Conservation (phyloP, 2,329 filamentous ascomycete genomes). For the Fusarium tanahbumbuense region DNA sequence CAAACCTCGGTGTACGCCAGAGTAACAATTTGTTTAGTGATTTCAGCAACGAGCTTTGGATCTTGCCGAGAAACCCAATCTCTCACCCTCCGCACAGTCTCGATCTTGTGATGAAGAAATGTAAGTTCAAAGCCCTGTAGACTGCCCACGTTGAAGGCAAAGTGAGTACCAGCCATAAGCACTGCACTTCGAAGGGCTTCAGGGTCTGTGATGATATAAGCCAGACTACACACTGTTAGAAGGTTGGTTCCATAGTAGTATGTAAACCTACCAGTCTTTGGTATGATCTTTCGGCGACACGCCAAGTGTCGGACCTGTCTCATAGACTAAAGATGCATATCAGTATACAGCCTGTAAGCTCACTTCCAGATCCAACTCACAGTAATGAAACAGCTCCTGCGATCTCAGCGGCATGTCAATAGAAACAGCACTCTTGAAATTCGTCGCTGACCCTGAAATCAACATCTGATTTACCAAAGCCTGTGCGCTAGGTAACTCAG, state of each 20-base stretch:
- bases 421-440: neutral
- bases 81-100: constrained; percentile 18
- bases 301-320: neutral
- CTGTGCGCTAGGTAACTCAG: neutral
- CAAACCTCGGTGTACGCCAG: constrained; percentile 22
- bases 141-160: constrained; percentile 10
- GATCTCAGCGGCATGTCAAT: constrained; percentile 23
- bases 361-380: neutral
- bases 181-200: constrained; percentile 16
- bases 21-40: constrained; percentile 13
- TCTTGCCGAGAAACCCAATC: neutral
- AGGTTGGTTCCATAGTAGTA: fast-evolving
- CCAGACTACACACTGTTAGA: neutral
- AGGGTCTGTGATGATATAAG: neutral
- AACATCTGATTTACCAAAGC: constrained; percentile 1
- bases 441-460: neutral
- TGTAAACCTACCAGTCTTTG: neutral
- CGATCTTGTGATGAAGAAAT: constrained; percentile 14
- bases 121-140: constrained; percentile 12
- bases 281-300: neutral
- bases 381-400: constrained; percentile 27
- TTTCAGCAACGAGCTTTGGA: neutral
- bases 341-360: fast-evolving
- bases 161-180: constrained; percentile 18
- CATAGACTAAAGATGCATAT: neutral